These are phyloP conservation scores for Taiozyma sp. DNA, from an alignment of 1,139 yeast genomes.

Conservation along the genomic window DNA sequence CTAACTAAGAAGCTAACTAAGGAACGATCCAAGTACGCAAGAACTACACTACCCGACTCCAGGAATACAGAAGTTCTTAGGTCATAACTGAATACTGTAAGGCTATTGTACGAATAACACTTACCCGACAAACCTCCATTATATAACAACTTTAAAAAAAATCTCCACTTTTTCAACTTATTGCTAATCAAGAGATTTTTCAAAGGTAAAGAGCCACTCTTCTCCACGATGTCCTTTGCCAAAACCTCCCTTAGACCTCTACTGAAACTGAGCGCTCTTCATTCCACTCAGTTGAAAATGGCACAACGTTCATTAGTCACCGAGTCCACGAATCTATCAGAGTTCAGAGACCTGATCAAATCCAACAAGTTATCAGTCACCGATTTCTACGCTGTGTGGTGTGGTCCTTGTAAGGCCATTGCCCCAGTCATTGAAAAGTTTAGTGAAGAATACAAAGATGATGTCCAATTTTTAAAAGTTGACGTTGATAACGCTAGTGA, in stretches of 20 bases:
- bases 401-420: constrained; percentile 89
- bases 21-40: no score
- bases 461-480: constrained; percentile 67
- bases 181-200: background rate
- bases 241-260: constrained; percentile 3
- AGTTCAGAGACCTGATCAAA: constrained; percentile 42
- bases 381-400: constrained; percentile 89
- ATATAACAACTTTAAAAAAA: background rate
- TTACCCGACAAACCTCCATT: no score
- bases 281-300: background rate
- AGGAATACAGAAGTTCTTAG: no score
- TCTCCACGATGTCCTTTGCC: constrained; percentile 1
- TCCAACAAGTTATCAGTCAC: constrained; percentile 59
- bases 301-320: constrained; percentile 16
- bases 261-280: background rate
- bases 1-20: no score
- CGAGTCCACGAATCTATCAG: constrained; percentile 32
- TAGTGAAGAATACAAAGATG: constrained; percentile 19
- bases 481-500: constrained; percentile 72
- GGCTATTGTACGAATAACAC: background rate
- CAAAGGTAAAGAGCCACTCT: background rate
- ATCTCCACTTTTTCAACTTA: background rate
- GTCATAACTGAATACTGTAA: no score
- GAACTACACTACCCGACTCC: no score
- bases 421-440: constrained; percentile 73